Base-by-base conservation (phyloP, 768 basidiomycete species). In the Amanita exitialis region DNA sequence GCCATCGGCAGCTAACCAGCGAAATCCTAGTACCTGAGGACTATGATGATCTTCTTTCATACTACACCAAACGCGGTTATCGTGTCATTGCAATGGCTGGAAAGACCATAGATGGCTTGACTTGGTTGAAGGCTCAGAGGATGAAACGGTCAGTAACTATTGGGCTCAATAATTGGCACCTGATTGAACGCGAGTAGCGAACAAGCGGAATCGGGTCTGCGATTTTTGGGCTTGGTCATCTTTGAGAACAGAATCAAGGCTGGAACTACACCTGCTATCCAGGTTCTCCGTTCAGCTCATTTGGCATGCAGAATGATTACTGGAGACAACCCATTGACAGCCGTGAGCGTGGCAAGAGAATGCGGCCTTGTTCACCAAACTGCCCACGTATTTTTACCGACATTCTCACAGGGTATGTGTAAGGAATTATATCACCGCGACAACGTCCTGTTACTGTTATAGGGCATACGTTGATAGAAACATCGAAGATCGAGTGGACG, bases 41-140 rank as follows among this genome's bases (percentile, higher is more conserved):
- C 63, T 99, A 95, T 62, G 93, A 95, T 16, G 95, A 97, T 63
- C 74, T 99, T 32, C 72, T 99, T 12, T 90, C 92, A 3, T 97
- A 98, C 65, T 99, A 99, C 63, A 99, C 96, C 1, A 86, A 85
- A 61, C 86, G 91, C 47, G 96, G 96, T 44, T 98, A 93, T 69
- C 85, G 96, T 52, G 96, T 99, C 15, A 99, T 99, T 54, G 96
- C 94, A 10, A 88, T 98, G 56, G 96, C 95, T 15, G 96, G 96
- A 12, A 98, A 96, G 74, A 93, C 81, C 56, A 79, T 98, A 49
- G 90, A 95, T 32, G 84, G 89, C 12, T 67, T 99, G 50, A 89
- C 95, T 0, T 99, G 96, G 96, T 75, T 98, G 52, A 98, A 86
- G 62, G 96, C 96, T 0, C 96, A 99, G 64, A 81, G 89, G 44